These are phyloP conservation scores for Trichosporon inkin DNA, from an alignment of 1,284 basidiomycete genomes.

Conservation along the genomic window DNA sequence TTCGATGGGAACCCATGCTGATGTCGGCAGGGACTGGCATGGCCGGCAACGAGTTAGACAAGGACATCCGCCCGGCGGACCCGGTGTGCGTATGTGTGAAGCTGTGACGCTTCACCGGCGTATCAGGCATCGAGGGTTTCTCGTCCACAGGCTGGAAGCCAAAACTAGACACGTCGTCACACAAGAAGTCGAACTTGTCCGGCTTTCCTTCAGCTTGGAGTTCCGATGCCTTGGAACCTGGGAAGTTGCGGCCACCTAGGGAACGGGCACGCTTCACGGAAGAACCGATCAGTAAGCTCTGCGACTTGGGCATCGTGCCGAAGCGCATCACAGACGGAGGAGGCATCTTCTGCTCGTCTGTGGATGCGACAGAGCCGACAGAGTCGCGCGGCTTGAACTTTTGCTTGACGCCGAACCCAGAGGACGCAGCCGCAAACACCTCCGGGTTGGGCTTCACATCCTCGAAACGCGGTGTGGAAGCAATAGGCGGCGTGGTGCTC, in stretches of 20 bases:
- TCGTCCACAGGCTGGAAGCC: slow-evolving; percentile 27
- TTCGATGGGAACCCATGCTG: neutral
- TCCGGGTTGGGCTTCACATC: slow-evolving; percentile 50
- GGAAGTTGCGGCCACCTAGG: slow-evolving; percentile 14
- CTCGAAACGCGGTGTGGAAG: slow-evolving; percentile 42
- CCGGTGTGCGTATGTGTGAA: slow-evolving; percentile 28
- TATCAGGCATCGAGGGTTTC: slow-evolving; percentile 48
- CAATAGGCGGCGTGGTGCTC: slow-evolving; percentile 33
- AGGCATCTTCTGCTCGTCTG: slow-evolving; percentile 19
- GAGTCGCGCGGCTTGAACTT: slow-evolving; percentile 51
- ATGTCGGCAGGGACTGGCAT: neutral
- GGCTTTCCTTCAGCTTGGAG: neutral
- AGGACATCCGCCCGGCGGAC: slow-evolving; percentile 15
- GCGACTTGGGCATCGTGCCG: slow-evolving; percentile 9
- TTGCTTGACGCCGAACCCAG: slow-evolving; percentile 33
- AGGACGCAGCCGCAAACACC: slow-evolving; percentile 41
- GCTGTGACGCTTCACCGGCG: slow-evolving; percentile 49
- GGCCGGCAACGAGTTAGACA: slow-evolving; percentile 20
- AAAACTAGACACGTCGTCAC: slow-evolving; percentile 35
- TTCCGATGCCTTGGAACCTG: slow-evolving; percentile 16
- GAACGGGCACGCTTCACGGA: slow-evolving; percentile 22
- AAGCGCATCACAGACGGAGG: slow-evolving; percentile 24
- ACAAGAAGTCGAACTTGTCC: slow-evolving; percentile 41
- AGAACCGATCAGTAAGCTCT: slow-evolving; percentile 6
- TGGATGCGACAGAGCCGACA: slow-evolving; percentile 39